Percentiles rank a stretch among this genome's conserved stretches.
phyloP scores from a whole-genome alignment of 768 basidiomycete species.

The Amanita pallidorosea region DNA sequence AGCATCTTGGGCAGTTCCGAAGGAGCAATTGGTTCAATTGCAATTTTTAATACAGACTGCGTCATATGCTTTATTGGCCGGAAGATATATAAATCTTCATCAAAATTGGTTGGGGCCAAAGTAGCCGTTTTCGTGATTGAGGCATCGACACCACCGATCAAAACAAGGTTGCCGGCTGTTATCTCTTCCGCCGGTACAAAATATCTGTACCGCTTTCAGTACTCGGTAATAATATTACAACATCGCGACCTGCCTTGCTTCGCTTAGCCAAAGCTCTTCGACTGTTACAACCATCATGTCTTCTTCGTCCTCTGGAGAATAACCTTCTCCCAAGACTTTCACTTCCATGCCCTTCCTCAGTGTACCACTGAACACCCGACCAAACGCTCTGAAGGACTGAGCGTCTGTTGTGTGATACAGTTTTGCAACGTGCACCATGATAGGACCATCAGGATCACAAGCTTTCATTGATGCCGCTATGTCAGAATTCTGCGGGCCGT shows the following conservation, averaged over 20 bases:
- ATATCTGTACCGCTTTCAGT: constrained; percentile 47
- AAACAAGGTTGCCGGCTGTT: constrained; percentile 85
- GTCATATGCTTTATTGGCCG: constrained; percentile 94
- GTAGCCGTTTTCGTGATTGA: constrained; percentile 96
- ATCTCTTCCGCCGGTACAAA: constrained; percentile 84
- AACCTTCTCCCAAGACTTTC: constrained; percentile 97
- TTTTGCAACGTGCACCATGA: constrained; percentile 90
- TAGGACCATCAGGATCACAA: constrained; percentile 76
- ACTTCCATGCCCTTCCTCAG: constrained; percentile 72
- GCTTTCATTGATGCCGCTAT: constrained; percentile 70
- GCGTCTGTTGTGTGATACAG: constrained; percentile 96
- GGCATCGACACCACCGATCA: constrained; percentile 87
- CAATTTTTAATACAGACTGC: constrained; percentile 92
- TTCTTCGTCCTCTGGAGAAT: constrained; percentile 98
- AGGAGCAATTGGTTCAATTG: constrained; percentile 95
- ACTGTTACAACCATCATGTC: constrained; percentile 84
- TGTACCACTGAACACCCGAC: constrained; percentile 89
- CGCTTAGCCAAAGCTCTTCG: constrained; percentile 84
- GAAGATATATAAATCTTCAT: constrained; percentile 92
- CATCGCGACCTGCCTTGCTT: constrained; percentile 60
- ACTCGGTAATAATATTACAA: background rate
- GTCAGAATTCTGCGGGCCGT: constrained; percentile 77
- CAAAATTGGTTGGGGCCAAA: constrained; percentile 55
- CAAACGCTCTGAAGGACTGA: constrained; percentile 93
- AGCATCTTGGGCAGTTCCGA: constrained; percentile 99